phyloP scores from a whole-genome alignment of 1,139 yeast genomes.

The Neolecta irregularis region DNA sequence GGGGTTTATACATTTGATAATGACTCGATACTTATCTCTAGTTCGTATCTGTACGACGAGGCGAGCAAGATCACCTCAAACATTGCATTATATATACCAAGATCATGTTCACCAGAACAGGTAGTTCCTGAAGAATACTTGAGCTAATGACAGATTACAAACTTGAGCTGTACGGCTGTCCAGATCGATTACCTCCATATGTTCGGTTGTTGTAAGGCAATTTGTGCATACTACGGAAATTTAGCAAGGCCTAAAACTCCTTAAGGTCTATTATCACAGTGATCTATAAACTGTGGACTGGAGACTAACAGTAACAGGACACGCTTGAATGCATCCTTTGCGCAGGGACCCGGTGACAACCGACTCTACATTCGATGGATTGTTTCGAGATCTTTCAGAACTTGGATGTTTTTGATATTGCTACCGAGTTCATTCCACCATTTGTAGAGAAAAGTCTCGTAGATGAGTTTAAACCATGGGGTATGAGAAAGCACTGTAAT shows the following conservation, averaged over 20 bases:
- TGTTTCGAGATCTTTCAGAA: slow-evolving; percentile 25
- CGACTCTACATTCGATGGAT: slow-evolving; percentile 11
- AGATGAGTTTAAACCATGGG: slow-evolving; percentile 95
- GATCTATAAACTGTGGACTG: too few species aligned
- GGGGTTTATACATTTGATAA: slow-evolving; percentile 3
- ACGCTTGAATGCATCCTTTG: background rate
- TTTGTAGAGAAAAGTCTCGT: slow-evolving; percentile 73
- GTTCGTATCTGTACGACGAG: slow-evolving; percentile 5
- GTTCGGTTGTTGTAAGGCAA: slow-evolving; percentile 6
- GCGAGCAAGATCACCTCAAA: slow-evolving; percentile 4
- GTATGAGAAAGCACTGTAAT: slow-evolving; percentile 45
- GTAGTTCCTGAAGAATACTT: slow-evolving; percentile 2
- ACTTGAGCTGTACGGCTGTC: too few species aligned
- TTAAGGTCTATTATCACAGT: too few species aligned
- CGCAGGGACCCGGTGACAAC: background rate
- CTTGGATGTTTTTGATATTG: slow-evolving; percentile 42
- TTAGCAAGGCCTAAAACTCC: slow-evolving; percentile 6
- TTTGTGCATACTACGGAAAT: slow-evolving; percentile 9
- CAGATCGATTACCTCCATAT: slow-evolving; percentile 9
- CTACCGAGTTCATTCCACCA: slow-evolving; percentile 84
- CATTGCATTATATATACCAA: slow-evolving; percentile 10
- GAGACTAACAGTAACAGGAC: background rate
- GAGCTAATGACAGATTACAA: background rate
- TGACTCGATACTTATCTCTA: background rate
- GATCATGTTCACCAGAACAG: slow-evolving; percentile 8